Conservation (phyloP, 108 stramenopile species). For the Nannochloropsis salina region DNA sequence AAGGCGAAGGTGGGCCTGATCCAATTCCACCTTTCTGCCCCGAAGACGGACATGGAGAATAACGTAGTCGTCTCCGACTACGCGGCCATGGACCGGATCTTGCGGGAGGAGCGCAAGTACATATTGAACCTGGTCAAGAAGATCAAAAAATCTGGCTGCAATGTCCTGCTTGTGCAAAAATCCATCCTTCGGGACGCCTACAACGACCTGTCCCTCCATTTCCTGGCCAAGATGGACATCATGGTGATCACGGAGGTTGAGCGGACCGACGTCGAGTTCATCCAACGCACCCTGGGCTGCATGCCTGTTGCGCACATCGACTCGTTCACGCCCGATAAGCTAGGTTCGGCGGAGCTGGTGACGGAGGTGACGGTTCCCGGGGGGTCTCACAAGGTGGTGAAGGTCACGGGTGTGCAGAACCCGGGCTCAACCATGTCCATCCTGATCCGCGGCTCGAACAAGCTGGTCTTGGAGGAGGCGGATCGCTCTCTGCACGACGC, state of each 20-base stretch:
- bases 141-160: conserved; percentile 94
- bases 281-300: conserved; percentile 85
- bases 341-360: conserved; percentile 71
- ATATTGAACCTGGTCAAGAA: conserved; percentile 24
- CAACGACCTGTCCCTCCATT: conserved; percentile 96
- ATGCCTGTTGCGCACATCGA: conserved; percentile 92
- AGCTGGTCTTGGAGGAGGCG: conserved; percentile 96
- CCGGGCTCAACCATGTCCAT: conserved; percentile 82
- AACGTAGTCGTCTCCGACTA: conserved; percentile 96
- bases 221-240: conserved; percentile 98
- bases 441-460: conserved; percentile 89
- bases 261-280: conserved; percentile 89
- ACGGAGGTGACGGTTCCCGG: conserved; percentile 90
- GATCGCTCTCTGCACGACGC: conserved; percentile 98
- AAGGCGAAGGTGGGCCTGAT: conserved; percentile 76
- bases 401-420: conserved; percentile 86
- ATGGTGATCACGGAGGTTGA: conserved; percentile 97
- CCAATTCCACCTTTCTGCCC: conserved; percentile 90
- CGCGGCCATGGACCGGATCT: conserved; percentile 97
- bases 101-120: conserved; percentile 70
- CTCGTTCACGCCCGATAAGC: conserved; percentile 77
- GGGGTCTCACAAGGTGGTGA: conserved; percentile 83
- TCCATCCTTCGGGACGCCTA: conserved; percentile 96
- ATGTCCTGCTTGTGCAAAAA: conserved; percentile 96
- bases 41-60: conserved; percentile 99